Base-by-base conservation (phyloP, 805 yeast genomes). In the Teunomyces kruisii region DNA sequence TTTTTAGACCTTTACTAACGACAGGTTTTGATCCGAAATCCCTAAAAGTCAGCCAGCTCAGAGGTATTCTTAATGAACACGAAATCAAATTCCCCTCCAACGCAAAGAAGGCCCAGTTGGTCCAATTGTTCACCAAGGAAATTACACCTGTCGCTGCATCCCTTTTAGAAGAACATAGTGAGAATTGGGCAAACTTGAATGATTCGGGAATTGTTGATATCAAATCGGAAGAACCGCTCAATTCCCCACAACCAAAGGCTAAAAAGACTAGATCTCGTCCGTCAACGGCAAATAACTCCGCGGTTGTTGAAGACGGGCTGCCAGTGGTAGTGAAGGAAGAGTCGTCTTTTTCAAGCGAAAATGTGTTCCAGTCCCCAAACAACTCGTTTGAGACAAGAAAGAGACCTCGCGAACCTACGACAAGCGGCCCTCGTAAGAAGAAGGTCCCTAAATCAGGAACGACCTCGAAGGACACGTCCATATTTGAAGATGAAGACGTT, bases 21-120 rank as follows among this genome's bases (percentile, higher is more conserved):
- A 10, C 60, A 64, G 88, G 75, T n/a, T 88, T 87, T 62, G 83
- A 89, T 58, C 86, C 92, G 6, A 67, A 74, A 19, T 68, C 74
- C 32, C 68, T 86, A 51, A 85, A 81, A 42, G 83, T 88, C 16
- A 80, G 90, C 3, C 80, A 86, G 47, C 71, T 92, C 57, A 76
- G 94, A 55, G 76, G 81, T 16, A 74, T 88, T 16, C 70, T 92
- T 43, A 64, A 72, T 9, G 83, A 79, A 44, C 78, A 88, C 58
- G 74, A 78, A n/a, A 70, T 91, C n/a, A 62, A 65, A 1, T 83
- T 74, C 57, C 75, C 86, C 0, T 68, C 85, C 1, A 70, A 76
- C 38, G 84, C 90, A 5, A 87, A 83, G 58, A 92, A 92, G 62
- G 65, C 78, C 6, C 81, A 79, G 9, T 71, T 90, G 46, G 63